Evolutionary conservation across 805 yeast species (phyloP), one percentile per base, ranked within the genome.

Genomic region (Candida rishiriensis): DNA sequence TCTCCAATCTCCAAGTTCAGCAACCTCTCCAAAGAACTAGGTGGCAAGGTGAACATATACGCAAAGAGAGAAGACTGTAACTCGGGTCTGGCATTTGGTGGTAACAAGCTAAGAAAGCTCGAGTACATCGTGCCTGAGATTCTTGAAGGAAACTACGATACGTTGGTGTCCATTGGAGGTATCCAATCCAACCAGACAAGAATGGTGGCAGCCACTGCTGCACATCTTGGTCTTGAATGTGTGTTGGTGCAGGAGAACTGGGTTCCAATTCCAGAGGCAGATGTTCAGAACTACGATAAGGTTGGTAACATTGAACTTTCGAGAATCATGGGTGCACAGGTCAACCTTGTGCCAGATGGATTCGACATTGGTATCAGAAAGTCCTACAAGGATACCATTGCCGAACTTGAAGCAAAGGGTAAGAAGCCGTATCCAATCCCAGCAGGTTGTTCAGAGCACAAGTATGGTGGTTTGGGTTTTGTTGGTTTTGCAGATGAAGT

Each of bases 241-340:
- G 64, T 63, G 31, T 57, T 66, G 15, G 64, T 64, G 15, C 68
- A 64, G 41, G 68, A 64, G 53, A 58, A 60, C 43, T 64, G 68
- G 68, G 68, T 64, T 21, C 65, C 64, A 37, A 59, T 60, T 50
- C 61, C 64, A 28, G 66, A 63, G 31, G 59, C 61, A 34, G 63
- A 59, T 39, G 47, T 50, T 45, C 44, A 40, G 13, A 51, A 51
- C 29, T 64, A 64, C 39, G 68, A 64, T 47, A 60, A 59, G 34
- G 68, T 64, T 40, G 68, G 68, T 43, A 64, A 64, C 39, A 63
- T 64, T 40, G 66, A 64, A 47, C 59, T 65, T 16, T 63, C 69
- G 13, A 54, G 69, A 44, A 64, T 64, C 37, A 53, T 64, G 59
- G 69, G 69, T 38, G 69, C 66, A 38, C 67, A 64, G 49, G 67